Evolutionary conservation across 2,329 filamentous ascomycete species (phyloP).

Genomic region (Aspergillus cejpii): DNA sequence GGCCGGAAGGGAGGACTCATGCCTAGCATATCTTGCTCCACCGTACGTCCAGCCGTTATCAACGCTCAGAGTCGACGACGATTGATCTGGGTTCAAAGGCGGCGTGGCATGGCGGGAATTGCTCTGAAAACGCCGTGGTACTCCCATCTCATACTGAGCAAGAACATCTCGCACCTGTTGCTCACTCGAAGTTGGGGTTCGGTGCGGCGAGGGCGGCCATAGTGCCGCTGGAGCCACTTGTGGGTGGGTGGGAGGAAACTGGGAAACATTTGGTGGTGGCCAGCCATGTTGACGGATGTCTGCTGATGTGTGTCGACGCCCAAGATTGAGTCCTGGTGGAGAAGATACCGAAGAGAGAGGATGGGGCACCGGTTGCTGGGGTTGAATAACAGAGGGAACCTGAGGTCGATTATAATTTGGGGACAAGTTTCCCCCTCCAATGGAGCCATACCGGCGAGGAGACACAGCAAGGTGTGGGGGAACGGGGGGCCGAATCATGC

Average conservation of each 20-base stretch:
- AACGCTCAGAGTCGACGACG: constrained; percentile 44
- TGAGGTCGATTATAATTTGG: constrained; percentile 66
- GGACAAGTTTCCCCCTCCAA: constrained; percentile 63
- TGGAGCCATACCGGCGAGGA: constrained; percentile 79
- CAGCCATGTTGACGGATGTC: constrained; percentile 88
- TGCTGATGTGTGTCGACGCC: constrained; percentile 84
- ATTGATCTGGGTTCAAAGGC: constrained; percentile 45
- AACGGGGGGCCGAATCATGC: constrained; percentile 68
- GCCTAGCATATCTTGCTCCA: constrained; percentile 37
- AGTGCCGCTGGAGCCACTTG: constrained; percentile 56
- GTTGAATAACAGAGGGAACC: constrained; percentile 59
- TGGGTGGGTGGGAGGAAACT: constrained; percentile 58
- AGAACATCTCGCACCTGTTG: constrained; percentile 58
- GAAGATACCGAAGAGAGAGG: constrained; percentile 52
- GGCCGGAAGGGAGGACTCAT: constrained; percentile 47
- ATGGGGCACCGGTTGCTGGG: constrained; percentile 61
- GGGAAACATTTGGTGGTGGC: constrained; percentile 55
- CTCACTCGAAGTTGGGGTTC: constrained; percentile 47
- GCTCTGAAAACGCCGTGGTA: constrained; percentile 43
- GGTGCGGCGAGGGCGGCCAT: constrained; percentile 62
- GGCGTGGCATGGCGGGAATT: constrained; percentile 50
- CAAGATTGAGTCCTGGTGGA: constrained; percentile 59
- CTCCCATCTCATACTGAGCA: constrained; percentile 60
- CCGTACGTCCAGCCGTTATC: constrained; percentile 54
- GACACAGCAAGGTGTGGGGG: constrained; percentile 74